Conservation (phyloP, 2,329 filamentous ascomycete genomes). For the Colletotrichum brevisporum region DNA sequence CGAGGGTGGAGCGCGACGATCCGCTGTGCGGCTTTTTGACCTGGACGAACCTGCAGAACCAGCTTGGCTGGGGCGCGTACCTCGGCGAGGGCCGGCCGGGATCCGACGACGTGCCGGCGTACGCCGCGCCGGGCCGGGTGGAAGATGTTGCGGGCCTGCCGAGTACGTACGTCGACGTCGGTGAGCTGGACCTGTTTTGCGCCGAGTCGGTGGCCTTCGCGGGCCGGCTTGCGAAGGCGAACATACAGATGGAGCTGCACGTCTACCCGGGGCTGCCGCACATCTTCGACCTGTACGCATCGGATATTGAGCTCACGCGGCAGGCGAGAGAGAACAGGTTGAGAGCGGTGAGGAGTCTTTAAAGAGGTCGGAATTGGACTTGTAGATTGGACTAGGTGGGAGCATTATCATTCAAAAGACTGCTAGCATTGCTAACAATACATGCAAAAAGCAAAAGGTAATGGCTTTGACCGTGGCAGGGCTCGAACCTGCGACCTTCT, state of each 20-base stretch:
- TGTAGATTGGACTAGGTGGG: neutral
- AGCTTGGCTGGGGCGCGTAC: slow-evolving; percentile 45
- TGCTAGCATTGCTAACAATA: neutral
- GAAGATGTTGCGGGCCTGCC: slow-evolving; percentile 48
- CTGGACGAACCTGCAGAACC: slow-evolving; percentile 43
- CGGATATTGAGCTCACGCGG: slow-evolving; percentile 10
- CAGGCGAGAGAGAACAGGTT: slow-evolving; percentile 18
- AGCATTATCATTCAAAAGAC: no score
- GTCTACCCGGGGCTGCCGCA: slow-evolving; percentile 58
- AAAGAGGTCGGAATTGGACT: neutral
- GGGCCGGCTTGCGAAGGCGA: slow-evolving; percentile 47
- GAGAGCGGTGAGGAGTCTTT: slow-evolving; percentile 14
- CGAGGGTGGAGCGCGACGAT: slow-evolving; percentile 19
- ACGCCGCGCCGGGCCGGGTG: slow-evolving; percentile 45
- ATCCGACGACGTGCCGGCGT: slow-evolving; percentile 24
- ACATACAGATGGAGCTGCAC: slow-evolving; percentile 56
- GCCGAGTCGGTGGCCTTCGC: slow-evolving; percentile 53
- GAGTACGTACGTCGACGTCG: slow-evolving; percentile 55
- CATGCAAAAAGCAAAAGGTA: neutral
- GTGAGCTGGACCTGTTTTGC: slow-evolving; percentile 55
- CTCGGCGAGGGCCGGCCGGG: slow-evolving; percentile 37
- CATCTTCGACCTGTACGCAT: slow-evolving; percentile 49
- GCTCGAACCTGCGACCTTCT: slow-evolving; percentile 9
- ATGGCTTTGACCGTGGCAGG: neutral
- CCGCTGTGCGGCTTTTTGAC: slow-evolving; percentile 30